A percentile compares a stretch with the other conserved stretches of the same genome.
Conservation (phyloP, 139 green algal genomes). For the Micractinium conductrix region DNA sequence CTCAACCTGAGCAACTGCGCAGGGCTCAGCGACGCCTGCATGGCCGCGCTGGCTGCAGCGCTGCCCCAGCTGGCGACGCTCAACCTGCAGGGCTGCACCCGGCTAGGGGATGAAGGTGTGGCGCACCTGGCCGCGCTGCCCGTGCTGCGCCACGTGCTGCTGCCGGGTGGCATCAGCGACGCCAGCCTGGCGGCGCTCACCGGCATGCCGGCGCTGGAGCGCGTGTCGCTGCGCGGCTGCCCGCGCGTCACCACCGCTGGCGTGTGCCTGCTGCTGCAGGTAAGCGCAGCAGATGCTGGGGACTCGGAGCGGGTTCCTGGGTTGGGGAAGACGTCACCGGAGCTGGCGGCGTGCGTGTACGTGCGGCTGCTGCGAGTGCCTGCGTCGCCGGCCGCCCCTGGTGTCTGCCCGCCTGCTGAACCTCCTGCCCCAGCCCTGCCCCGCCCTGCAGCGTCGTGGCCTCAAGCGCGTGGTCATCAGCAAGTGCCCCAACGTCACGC, state of each 20-base stretch:
- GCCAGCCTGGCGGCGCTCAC: neutral
- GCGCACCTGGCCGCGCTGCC: conserved; percentile 1
- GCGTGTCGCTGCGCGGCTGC: conserved; percentile 23
- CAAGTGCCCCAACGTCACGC: conserved; percentile 22
- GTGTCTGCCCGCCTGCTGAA: neutral
- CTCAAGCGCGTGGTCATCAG: conserved; percentile 32
- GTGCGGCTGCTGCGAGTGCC: neutral
- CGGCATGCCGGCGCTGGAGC: conserved; percentile 21
- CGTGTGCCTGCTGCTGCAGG: conserved; percentile 24
- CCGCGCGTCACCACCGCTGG: conserved; percentile 6
- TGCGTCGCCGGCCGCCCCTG: neutral
- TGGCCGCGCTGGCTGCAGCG: conserved; percentile 20
- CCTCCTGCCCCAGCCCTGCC: neutral
- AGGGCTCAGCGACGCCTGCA: conserved; percentile 1
- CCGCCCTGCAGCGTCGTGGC: neutral
- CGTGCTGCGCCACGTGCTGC: conserved; percentile 16
- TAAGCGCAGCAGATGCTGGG: too few relatives aligned
- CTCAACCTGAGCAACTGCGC: conserved; percentile 36
- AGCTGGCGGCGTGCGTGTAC: neutral
- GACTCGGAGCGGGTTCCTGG: too few relatives aligned
- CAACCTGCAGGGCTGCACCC: conserved; percentile 36
- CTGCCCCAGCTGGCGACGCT: conserved; percentile 27
- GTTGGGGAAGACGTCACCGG: neutral
- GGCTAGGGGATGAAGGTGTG: conserved; percentile 8
- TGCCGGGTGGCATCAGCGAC: conserved; percentile 1